These are phyloP conservation scores for Diplotaxis tenuifolia DNA, from an alignment of 345 rosid species.

Conservation along the genomic window DNA sequence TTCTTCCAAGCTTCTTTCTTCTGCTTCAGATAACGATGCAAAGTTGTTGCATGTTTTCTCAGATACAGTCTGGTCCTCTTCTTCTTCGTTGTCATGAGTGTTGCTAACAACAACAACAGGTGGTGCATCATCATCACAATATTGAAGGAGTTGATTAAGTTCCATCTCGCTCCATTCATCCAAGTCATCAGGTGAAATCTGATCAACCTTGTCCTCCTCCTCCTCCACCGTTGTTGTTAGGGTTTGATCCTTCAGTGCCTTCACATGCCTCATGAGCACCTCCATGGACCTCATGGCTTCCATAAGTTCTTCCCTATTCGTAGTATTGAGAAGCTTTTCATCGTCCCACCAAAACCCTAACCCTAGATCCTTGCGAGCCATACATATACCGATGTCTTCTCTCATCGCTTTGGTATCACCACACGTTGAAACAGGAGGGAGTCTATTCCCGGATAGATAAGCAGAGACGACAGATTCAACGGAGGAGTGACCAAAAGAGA, in stretches of 20 bases:
- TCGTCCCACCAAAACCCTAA: too few relatives aligned
- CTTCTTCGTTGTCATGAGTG: too few relatives aligned
- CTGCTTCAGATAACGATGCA: not conserved
- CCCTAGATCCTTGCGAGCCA: too few relatives aligned
- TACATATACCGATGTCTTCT: too few relatives aligned
- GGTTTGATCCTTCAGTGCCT: too few relatives aligned
- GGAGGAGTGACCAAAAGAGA: conserved; percentile 17
- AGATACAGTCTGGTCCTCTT: not conserved
- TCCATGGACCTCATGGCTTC: not conserved
- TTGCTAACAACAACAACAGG: too few relatives aligned
- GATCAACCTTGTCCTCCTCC: too few relatives aligned
- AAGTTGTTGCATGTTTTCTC: not conserved
- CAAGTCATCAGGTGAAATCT: not conserved
- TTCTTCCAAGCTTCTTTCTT: too few relatives aligned
- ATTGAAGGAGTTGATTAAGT: not conserved
- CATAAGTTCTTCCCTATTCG: too few relatives aligned
- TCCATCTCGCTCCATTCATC: not conserved
- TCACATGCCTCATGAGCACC: not conserved
- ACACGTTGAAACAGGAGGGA: not conserved
- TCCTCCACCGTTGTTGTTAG: not conserved
- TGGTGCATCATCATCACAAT: too few relatives aligned
- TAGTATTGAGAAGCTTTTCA: too few relatives aligned
- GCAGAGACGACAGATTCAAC: not conserved
- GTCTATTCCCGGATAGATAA: not conserved
- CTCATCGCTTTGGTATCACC: not conserved